Evolutionary conservation across 169 alveolate genomes (phyloP), one percentile per base, ranked within the genome.

Genomic region (Plasmodium coatneyi): DNA sequence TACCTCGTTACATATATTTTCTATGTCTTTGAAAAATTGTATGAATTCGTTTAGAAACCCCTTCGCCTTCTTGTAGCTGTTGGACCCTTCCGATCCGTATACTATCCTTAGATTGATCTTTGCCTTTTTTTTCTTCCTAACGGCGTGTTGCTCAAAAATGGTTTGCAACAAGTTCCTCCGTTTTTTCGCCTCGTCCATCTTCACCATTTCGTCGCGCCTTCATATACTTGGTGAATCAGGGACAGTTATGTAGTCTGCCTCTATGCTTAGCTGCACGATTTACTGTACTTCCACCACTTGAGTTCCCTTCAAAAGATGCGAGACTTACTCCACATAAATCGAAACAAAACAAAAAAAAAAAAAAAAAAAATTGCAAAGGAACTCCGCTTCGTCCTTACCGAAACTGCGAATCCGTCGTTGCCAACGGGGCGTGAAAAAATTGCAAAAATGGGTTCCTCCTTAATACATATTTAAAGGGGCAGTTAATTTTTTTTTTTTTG

Each of bases 41-140:
- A 89, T 79, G 60, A 89, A 79, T 60, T 89, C 94, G 30, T 78
- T 89, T 60, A 89, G 71, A 52, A 89, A 78, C 1, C 46, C 83
- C 49, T 79, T 78, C 10, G 89, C 94, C 3, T n/a, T 34, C n/a
- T 52, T 43, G 49, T 79, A 89, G 6, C 81, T 89, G 49, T 30
- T 79, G 43, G 41, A 22, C 49, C 82, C 52, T 12, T 80, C 94
- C 12, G 94, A 89, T 19, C 94, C 94, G 34, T 89, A 89, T 3
- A 89, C 72, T 30, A 89, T 12, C 19, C 46, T 79, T 16, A 89
- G 4, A 46, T 56, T 89, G 71, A 89, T 79, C 32, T 89, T 89
- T 2, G 89, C 89, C 34, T 52, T 89, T 39, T 79, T 79, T 25
- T 25, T 41, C 7, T 28, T 66, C 76, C 76, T 16, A 66, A 22